Conservation (phyloP, 2,329 filamentous ascomycete genomes). For the Pseudogymnoascus sp. region DNA sequence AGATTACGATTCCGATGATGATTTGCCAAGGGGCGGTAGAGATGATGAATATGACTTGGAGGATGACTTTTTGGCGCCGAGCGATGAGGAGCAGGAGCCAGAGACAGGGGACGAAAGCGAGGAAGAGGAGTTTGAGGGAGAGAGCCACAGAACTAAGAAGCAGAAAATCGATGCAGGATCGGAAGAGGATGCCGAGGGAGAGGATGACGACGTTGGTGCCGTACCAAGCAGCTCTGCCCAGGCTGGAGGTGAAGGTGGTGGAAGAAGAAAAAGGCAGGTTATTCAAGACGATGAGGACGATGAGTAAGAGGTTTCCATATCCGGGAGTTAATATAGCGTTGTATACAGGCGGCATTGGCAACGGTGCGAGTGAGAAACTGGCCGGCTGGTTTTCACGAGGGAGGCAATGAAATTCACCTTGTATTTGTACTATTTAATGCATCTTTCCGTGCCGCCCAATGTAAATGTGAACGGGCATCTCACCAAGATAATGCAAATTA, state of each 20-base stretch:
- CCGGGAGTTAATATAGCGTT: constrained; percentile 1
- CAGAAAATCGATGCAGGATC: constrained; percentile 35
- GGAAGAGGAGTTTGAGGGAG: constrained; percentile 26
- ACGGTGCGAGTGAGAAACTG: not conserved
- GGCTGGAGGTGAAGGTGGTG: constrained; percentile 29
- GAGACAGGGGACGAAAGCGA: constrained; percentile 52
- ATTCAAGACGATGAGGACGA: constrained; percentile 56
- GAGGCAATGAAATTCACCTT: not conserved
- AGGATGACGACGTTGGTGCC: constrained; percentile 50
- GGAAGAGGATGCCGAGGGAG: constrained; percentile 41
- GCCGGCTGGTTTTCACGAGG: not conserved
- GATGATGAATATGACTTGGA: constrained; percentile 73
- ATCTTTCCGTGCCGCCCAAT: not conserved
- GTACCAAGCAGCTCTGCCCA: constrained; percentile 33
- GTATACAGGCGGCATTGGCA: not conserved
- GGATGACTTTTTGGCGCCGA: constrained; percentile 70
- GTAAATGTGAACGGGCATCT: not conserved
- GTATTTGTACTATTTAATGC: constrained; percentile 1
- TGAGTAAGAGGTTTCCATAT: constrained; percentile 15
- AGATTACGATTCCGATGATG: constrained; percentile 73
- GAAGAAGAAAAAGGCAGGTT: constrained; percentile 48
- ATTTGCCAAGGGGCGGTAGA: constrained; percentile 49
- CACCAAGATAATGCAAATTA: not conserved
- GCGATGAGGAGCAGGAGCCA: constrained; percentile 60
- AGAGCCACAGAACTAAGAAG: constrained; percentile 28